Percentiles rank a stretch among this genome's conserved stretches.
Evolutionary conservation across 805 yeast genomes (phyloP).

Genomic region (Diddensiella santjacobensis): DNA sequence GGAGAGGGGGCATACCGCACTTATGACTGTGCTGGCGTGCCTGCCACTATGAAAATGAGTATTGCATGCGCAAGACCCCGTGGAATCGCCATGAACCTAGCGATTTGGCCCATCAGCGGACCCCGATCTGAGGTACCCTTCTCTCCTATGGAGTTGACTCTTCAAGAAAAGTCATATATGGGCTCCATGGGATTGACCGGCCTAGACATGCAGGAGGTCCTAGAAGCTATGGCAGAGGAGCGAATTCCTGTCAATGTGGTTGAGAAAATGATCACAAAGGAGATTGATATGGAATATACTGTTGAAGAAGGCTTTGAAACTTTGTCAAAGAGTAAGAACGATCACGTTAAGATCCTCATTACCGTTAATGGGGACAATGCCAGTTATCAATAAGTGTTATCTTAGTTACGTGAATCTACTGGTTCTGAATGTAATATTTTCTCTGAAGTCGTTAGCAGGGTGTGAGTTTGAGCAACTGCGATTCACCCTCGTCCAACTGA

Average conservation of each 20-base stretch:
- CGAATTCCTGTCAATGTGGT: slow-evolving; percentile 43
- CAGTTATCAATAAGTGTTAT: background rate
- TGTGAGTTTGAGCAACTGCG: slow-evolving; percentile 8
- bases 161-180: slow-evolving; percentile 12
- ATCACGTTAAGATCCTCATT: slow-evolving; percentile 49
- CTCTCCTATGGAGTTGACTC: slow-evolving; percentile 14
- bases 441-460: slow-evolving; percentile 1
- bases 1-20: slow-evolving; percentile 37
- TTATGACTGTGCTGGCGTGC: slow-evolving; percentile 54
- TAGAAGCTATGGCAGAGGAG: slow-evolving; percentile 47
- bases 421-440: background rate
- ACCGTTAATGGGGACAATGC: slow-evolving; percentile 3
- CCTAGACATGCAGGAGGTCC: slow-evolving; percentile 54
- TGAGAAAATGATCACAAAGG: slow-evolving; percentile 49
- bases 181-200: slow-evolving; percentile 55
- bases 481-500: slow-evolving; percentile 12
- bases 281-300: slow-evolving; percentile 44
- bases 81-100: slow-evolving; percentile 56
- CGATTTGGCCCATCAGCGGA: slow-evolving; percentile 34
- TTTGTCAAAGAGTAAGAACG: slow-evolving; percentile 49
- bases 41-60: slow-evolving; percentile 48
- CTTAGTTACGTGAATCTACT: background rate
- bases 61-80: slow-evolving; percentile 45
- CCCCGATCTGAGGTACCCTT: slow-evolving; percentile 32
- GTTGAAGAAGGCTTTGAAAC: slow-evolving; percentile 52